These are phyloP conservation scores for Camelina hispida DNA, from an alignment of 345 rosid genomes.

Conservation along the genomic window DNA sequence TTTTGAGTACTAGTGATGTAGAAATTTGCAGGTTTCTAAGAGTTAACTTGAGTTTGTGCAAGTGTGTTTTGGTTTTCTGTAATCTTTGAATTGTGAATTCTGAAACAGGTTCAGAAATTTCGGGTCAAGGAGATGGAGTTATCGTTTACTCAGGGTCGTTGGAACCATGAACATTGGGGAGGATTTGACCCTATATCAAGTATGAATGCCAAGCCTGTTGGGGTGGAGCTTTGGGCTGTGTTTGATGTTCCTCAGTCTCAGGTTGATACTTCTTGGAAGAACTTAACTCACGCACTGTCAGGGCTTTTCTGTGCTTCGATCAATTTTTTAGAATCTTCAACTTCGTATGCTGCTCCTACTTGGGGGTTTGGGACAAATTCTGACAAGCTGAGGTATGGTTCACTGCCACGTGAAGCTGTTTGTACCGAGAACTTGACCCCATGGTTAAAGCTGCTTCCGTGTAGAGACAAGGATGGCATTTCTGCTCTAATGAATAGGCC, in stretches of 20 bases:
- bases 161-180: conserved; percentile 98
- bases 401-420: conserved; percentile 96
- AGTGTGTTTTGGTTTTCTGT: conserved; percentile 10
- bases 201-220: conserved; percentile 93
- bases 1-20: neutral
- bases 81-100: conserved; percentile 21
- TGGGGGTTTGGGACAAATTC: conserved; percentile 72
- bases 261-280: conserved; percentile 87
- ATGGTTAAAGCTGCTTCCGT: conserved; percentile 96
- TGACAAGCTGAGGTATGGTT: conserved; percentile 78
- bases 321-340: conserved; percentile 83
- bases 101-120: conserved; percentile 70
- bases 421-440: conserved; percentile 99
- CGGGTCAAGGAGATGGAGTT: conserved; percentile 87
- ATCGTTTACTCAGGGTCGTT: conserved; percentile 98
- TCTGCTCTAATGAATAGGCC: conserved; percentile 87
- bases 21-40: neutral
- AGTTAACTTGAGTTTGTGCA: neutral
- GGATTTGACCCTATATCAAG: conserved; percentile 86
- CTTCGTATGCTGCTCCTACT: conserved; percentile 76
- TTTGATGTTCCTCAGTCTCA: conserved; percentile 78
- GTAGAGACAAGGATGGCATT: conserved; percentile 92
- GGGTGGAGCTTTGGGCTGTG: conserved; percentile 96
- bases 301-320: conserved; percentile 98
- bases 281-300: conserved; percentile 85